Evolutionary conservation across 2,329 filamentous ascomycete genomes (phyloP).

Genomic region (Talaromyces sp.): DNA sequence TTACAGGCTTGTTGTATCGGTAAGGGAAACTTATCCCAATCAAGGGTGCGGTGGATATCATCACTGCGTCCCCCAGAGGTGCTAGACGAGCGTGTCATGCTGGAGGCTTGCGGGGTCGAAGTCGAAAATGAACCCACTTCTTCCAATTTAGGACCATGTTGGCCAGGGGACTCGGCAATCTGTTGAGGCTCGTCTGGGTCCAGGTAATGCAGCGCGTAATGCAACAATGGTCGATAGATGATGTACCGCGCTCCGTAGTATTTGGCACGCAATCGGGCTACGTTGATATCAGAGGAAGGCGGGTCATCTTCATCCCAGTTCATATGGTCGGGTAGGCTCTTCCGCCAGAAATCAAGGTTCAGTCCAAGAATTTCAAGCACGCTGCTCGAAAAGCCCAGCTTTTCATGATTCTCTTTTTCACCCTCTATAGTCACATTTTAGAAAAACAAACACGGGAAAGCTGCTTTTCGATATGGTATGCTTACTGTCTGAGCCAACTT

Average conservation of each 20-base stretch:
- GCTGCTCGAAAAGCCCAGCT: slow-evolving; percentile 11
- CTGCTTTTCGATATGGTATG: background rate
- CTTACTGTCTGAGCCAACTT: slow-evolving; percentile 17
- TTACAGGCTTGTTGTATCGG: slow-evolving; percentile 52
- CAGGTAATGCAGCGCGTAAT: slow-evolving; percentile 51
- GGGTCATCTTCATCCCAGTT: slow-evolving; percentile 62
- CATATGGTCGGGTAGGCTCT: slow-evolving; percentile 48
- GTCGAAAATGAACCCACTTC: slow-evolving; percentile 23
- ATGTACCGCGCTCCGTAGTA: slow-evolving; percentile 92
- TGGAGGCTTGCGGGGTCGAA: slow-evolving; percentile 22
- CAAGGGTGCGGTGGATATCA: slow-evolving; percentile 18
- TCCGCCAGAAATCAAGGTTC: slow-evolving; percentile 51
- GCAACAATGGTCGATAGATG: slow-evolving; percentile 73
- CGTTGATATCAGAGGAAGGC: slow-evolving; percentile 70
- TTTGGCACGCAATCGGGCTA: slow-evolving; percentile 81
- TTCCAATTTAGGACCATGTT: background rate
- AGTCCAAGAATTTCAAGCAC: slow-evolving; percentile 39
- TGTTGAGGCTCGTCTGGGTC: slow-evolving; percentile 30
- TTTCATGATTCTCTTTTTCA: background rate
- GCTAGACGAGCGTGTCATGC: slow-evolving; percentile 27
- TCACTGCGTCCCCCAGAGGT: slow-evolving; percentile 17
- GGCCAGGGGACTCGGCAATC: background rate
- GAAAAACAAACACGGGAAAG: background rate
- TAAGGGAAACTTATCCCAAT: slow-evolving; percentile 34
- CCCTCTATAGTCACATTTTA: background rate